These are phyloP conservation scores for Trichoderma brevicompactum DNA, from an alignment of 2,329 filamentous ascomycete species.

Conservation along the genomic window DNA sequence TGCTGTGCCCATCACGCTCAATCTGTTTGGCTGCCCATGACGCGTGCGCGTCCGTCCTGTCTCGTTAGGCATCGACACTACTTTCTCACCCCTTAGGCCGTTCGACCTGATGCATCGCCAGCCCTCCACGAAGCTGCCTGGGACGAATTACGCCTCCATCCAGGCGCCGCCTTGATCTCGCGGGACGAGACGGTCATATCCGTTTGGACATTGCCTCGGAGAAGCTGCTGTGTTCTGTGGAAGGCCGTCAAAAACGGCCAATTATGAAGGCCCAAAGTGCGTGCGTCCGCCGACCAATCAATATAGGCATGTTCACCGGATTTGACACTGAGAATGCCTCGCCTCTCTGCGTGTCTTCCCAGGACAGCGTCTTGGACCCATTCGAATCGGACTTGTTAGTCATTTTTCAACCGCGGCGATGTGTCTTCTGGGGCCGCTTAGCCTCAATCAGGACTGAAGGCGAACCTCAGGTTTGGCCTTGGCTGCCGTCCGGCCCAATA, in stretches of 20 bases:
- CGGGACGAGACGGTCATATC: conserved; percentile 18
- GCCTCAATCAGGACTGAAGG: conserved; percentile 14
- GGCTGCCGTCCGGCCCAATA: conserved; percentile 17
- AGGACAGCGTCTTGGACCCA: conserved; percentile 10
- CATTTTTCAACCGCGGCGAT: conserved; percentile 19
- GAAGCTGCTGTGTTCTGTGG: conserved; percentile 19
- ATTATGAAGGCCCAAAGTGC: conserved; percentile 3
- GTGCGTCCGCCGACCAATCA: conserved; percentile 21
- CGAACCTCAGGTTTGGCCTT: conserved; percentile 14
- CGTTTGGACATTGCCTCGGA: conserved; percentile 20
- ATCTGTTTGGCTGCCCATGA: conserved; percentile 37
- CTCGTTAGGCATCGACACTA: conserved; percentile 32
- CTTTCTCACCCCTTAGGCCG: conserved; percentile 27
- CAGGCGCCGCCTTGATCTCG: conserved; percentile 14
- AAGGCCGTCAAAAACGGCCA: conserved; percentile 26
- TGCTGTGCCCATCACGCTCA: conserved; percentile 33
- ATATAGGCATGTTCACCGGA: conserved; percentile 1
- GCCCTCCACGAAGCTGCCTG: conserved; percentile 16
- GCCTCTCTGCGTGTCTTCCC: conserved; percentile 14
- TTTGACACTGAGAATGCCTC: conserved; percentile 23
- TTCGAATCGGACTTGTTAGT: conserved; percentile 1
- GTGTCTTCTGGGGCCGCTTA: conserved; percentile 7
- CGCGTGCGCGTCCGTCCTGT: conserved; percentile 25
- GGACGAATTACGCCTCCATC: conserved; percentile 3
- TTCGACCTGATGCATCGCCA: conserved; percentile 16